Percentiles rank a stretch among this genome's conserved stretches.
phyloP scores from a whole-genome alignment of 2,329 filamentous ascomycete genomes.

The Teratosphaeria pseudoeucalypti region DNA sequence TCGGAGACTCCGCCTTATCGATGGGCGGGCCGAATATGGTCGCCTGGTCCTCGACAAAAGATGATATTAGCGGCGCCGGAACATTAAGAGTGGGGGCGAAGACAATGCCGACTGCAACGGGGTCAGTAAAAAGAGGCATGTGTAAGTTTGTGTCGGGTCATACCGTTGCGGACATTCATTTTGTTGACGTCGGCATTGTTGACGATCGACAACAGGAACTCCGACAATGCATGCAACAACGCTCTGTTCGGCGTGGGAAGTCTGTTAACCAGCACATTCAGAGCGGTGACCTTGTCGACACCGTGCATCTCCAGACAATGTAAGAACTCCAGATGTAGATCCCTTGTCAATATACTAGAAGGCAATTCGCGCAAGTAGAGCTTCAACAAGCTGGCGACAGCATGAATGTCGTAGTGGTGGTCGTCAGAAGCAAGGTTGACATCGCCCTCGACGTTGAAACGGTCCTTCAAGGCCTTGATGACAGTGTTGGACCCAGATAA shows the following conservation, averaged over 20 bases:
- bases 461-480: slow-evolving; percentile 80
- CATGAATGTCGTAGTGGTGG: slow-evolving; percentile 89
- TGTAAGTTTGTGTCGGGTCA: not conserved
- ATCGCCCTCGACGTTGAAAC: slow-evolving; percentile 89
- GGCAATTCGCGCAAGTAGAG: slow-evolving; percentile 88
- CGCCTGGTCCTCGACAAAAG: slow-evolving; percentile 85
- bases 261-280: slow-evolving; percentile 68
- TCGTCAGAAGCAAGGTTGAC: slow-evolving; percentile 71
- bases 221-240: slow-evolving; percentile 72
- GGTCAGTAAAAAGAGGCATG: not conserved
- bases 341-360: slow-evolving; percentile 78
- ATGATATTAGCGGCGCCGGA: slow-evolving; percentile 82
- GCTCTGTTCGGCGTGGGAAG: slow-evolving; percentile 73
- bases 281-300: slow-evolving; percentile 60
- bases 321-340: slow-evolving; percentile 82
- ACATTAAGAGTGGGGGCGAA: slow-evolving; percentile 97
- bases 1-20: slow-evolving; percentile 38
- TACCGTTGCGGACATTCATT: slow-evolving; percentile 85
- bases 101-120: slow-evolving; percentile 67
- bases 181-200: slow-evolving; percentile 86
- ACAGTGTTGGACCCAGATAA: slow-evolving; percentile 93
- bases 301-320: slow-evolving; percentile 58
- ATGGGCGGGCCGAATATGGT: slow-evolving; percentile 69
- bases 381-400: slow-evolving; percentile 87
- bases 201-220: slow-evolving; percentile 84